Conservation (phyloP, 1,284 basidiomycete species). For the Chalciporus piperatoides region DNA sequence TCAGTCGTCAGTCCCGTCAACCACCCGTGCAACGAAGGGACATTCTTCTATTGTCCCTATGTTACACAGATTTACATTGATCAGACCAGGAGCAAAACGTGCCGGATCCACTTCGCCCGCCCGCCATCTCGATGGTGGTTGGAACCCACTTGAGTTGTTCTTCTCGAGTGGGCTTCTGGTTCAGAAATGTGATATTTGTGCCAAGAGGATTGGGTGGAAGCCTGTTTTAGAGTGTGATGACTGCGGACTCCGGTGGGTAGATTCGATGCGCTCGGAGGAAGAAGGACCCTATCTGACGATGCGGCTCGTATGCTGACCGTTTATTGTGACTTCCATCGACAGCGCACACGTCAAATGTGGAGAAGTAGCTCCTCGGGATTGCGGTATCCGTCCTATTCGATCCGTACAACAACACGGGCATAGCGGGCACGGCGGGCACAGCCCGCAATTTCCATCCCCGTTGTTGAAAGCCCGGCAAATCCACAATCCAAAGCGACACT, state of each 20-base stretch:
- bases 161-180: conserved; percentile 65
- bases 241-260: conserved; percentile 42
- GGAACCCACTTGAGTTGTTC: conserved; percentile 77
- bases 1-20: conserved; percentile 49
- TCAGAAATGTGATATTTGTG: conserved; percentile 78
- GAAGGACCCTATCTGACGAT: conserved; percentile 18
- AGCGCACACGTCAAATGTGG: conserved; percentile 83
- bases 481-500: conserved; percentile 30
- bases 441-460: conserved; percentile 27
- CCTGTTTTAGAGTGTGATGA: conserved; percentile 86
- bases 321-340: conserved; percentile 14
- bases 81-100: conserved; percentile 69
- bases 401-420: conserved; percentile 33
- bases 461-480: conserved; percentile 28
- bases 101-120: conserved; percentile 31
- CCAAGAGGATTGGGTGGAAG: conserved; percentile 81
- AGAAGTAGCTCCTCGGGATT: conserved; percentile 74
- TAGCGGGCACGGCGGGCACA: conserved; percentile 12
- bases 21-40: conserved; percentile 66
- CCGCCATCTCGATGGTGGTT: conserved; percentile 39
- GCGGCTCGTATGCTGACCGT: conserved; percentile 8
- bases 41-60: conserved; percentile 61
- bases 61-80: conserved; percentile 82
- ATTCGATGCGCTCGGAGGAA: conserved; percentile 16
- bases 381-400: conserved; percentile 50